Conservation (phyloP, 179 eudicot species). For the Beta corolliflora region DNA sequence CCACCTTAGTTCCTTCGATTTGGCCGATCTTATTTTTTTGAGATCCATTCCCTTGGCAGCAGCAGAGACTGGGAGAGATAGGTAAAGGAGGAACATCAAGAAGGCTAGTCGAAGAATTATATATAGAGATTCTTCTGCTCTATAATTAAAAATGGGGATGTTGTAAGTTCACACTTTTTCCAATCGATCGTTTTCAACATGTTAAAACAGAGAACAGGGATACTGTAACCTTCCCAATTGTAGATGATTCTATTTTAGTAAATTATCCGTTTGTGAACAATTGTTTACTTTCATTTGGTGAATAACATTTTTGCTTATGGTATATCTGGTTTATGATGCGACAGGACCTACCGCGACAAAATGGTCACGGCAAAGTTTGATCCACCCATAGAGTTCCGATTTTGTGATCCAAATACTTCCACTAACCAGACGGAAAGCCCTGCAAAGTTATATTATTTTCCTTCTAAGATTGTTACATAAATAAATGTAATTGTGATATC, state of each 20-base stretch:
- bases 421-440: slow-evolving; percentile 79
- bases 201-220: background rate
- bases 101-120: too few relatives aligned
- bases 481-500: background rate
- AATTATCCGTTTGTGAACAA: background rate
- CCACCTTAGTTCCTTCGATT: too few relatives aligned
- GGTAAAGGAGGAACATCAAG: too few relatives aligned
- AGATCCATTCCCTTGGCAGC: too few relatives aligned
- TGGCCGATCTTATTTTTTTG: too few relatives aligned
- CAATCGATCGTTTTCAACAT: background rate
- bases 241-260: background rate
- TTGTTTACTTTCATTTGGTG: background rate
- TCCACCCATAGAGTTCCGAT: slow-evolving; percentile 88
- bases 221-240: too few relatives aligned
- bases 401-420: slow-evolving; percentile 69
- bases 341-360: slow-evolving; percentile 95
- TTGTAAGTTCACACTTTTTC: background rate
- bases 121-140: background rate
- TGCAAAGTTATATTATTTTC: slow-evolving; percentile 56
- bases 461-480: background rate
- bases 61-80: too few relatives aligned
- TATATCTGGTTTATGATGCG: slow-evolving; percentile 23
- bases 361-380: slow-evolving; percentile 52
- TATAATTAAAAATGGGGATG: background rate
- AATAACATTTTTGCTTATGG: slow-evolving; percentile 6